Evolutionary conservation across 2,329 filamentous ascomycete genomes (phyloP).

Genomic region (Pseudohalonectria lignicola): DNA sequence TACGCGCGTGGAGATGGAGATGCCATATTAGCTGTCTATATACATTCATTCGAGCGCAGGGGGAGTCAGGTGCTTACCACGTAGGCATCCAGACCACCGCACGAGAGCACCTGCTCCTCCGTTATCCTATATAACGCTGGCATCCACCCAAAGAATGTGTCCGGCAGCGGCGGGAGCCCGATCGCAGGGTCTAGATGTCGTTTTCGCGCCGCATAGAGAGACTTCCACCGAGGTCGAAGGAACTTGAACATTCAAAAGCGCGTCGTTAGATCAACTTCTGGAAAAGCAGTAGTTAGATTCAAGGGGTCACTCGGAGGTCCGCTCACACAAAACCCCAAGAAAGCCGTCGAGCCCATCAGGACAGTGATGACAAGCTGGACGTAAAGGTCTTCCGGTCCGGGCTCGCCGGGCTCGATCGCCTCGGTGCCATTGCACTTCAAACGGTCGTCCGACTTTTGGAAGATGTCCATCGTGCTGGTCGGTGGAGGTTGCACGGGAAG

Average conservation of each 20-base stretch:
- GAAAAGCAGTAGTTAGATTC: not conserved
- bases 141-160: conserved; percentile 89
- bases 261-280: conserved; percentile 1
- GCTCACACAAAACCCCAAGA: conserved; percentile 65
- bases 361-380: conserved; percentile 66
- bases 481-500: conserved; percentile 1
- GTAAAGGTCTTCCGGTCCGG: conserved; percentile 32
- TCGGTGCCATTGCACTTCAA: conserved; percentile 11
- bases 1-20: no score
- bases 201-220: conserved; percentile 82
- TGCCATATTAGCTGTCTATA: not conserved
- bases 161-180: conserved; percentile 66
- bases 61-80: conserved; percentile 49
- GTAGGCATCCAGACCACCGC: conserved; percentile 88
- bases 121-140: conserved; percentile 72
- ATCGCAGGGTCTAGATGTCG: conserved; percentile 50
- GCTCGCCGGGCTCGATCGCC: conserved; percentile 21
- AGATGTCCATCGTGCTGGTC: conserved; percentile 12
- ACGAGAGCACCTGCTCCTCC: conserved; percentile 80
- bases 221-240: conserved; percentile 82
- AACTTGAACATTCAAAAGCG: conserved; percentile 37
- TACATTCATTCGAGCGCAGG: no score
- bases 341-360: conserved; percentile 57
- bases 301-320: no score
- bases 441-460: conserved; percentile 9